Evolutionary conservation across 1,284 basidiomycete genomes (phyloP).

Genomic region (Pseudozyma sp.): DNA sequence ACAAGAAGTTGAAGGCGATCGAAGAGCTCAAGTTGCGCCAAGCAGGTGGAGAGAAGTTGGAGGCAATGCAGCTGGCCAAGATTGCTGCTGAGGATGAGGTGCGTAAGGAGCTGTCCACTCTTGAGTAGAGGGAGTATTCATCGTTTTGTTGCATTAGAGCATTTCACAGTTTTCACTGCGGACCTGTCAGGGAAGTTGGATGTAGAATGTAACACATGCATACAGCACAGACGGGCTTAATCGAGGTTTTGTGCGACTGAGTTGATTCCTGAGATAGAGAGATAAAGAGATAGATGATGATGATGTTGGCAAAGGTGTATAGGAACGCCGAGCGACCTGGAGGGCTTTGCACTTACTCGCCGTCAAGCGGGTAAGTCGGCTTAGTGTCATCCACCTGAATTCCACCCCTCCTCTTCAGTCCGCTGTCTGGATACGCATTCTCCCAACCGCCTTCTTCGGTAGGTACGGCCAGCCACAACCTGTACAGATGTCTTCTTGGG

Average conservation of each 20-base stretch:
- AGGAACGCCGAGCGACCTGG: neutral
- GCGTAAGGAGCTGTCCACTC: slow-evolving; percentile 78
- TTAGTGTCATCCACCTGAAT: slow-evolving; percentile 67
- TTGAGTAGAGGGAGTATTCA: slow-evolving; percentile 65
- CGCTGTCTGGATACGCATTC: slow-evolving; percentile 69
- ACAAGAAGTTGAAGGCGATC: slow-evolving; percentile 93
- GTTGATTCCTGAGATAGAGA: no score
- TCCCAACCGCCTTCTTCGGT: slow-evolving; percentile 70
- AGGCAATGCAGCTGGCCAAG: slow-evolving; percentile 94
- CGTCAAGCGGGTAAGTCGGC: slow-evolving; percentile 70
- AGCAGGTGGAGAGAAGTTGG: slow-evolving; percentile 85
- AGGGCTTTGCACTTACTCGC: slow-evolving; percentile 60
- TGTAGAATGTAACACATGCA: no score
- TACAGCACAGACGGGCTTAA: no score
- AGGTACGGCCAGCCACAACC: slow-evolving; percentile 71
- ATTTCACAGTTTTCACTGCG: no score
- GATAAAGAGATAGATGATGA: no score
- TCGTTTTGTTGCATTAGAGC: no score
- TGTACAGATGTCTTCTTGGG: slow-evolving; percentile 70
- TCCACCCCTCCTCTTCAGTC: slow-evolving; percentile 66
- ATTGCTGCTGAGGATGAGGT: slow-evolving; percentile 89
- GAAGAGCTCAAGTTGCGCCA: slow-evolving; percentile 92
- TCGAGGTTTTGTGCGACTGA: no score
- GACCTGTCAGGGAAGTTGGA: no score
- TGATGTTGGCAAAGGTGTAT: neutral